Percentiles rank a stretch among this genome's conserved stretches.
phyloP scores from a whole-genome alignment of 164 flowering plant species.

The Santalum album region DNA sequence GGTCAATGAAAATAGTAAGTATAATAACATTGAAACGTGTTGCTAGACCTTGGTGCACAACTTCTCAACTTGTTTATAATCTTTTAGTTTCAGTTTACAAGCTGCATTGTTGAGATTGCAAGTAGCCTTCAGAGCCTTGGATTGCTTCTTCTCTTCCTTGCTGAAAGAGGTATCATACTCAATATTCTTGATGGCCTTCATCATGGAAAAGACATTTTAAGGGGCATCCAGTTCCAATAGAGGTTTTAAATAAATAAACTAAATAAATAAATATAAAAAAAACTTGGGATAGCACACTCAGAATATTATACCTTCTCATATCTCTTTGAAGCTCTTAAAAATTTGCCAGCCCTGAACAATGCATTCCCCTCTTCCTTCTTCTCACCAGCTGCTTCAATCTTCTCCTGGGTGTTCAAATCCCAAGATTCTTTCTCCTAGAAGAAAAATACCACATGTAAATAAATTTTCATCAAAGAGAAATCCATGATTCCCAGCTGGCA shows the following conservation, averaged over 20 bases:
- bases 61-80: slow-evolving; percentile 80
- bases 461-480: background rate
- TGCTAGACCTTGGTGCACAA: slow-evolving; percentile 73
- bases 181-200: slow-evolving; percentile 74
- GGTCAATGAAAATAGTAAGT: no score
- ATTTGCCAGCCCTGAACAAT: slow-evolving; percentile 81
- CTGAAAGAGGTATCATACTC: slow-evolving; percentile 72
- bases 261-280: no score
- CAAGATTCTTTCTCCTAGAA: slow-evolving; percentile 89
- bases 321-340: slow-evolving; percentile 77
- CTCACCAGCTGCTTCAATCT: slow-evolving; percentile 80
- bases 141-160: slow-evolving; percentile 83
- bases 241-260: no score
- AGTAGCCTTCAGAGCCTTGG: slow-evolving; percentile 59
- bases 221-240: no score
- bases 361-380: slow-evolving; percentile 96
- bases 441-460: no score
- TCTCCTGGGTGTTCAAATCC: slow-evolving; percentile 89
- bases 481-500: no score
- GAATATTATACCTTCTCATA: slow-evolving; percentile 76
- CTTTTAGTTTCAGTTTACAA: slow-evolving; percentile 86
- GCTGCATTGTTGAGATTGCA: slow-evolving; percentile 96
- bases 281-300: no score
- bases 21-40: no score
- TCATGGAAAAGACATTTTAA: background rate